These are phyloP conservation scores for Gracilaria vermiculophylla DNA, from an alignment of 23 red algal genomes.

Conservation along the genomic window DNA sequence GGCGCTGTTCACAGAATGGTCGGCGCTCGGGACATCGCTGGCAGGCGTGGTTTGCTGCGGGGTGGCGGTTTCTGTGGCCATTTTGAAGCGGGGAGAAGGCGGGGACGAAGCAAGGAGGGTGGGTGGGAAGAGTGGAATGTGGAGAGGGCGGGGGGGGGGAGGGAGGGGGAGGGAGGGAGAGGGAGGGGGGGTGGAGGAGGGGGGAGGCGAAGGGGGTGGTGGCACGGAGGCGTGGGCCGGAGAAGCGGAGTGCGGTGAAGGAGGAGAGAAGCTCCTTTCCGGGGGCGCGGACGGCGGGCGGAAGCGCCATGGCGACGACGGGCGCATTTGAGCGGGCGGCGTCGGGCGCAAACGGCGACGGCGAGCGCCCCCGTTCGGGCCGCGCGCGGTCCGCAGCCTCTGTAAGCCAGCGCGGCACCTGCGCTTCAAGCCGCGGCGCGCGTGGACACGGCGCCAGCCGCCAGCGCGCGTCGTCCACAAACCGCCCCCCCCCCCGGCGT, in stretches of 20 bases:
- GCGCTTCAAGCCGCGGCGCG: neutral
- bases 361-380: neutral
- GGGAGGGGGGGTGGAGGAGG: neutral
- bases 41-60: neutral
- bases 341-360: neutral
- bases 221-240: neutral
- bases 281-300: neutral
- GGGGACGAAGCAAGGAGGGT: neutral
- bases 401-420: constrained; percentile 24
- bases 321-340: constrained; percentile 23
- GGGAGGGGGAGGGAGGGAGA: neutral
- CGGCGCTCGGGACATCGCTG: neutral
- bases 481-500: neutral
- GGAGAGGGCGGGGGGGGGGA: neutral
- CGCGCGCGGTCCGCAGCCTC: neutral
- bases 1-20: constrained; percentile 1
- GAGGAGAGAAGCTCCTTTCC: neutral
- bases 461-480: neutral
- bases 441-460: constrained; percentile 4
- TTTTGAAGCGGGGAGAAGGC: neutral
- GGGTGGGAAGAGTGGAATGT: neutral
- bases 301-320: neutral
- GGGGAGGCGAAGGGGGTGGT: neutral
- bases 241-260: neutral
- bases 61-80: constrained; percentile 3